A percentile compares a stretch with the other conserved stretches of the same genome.
phyloP scores from a whole-genome alignment of 2,329 filamentous ascomycete species.

The Aspergillus calidoustus region DNA sequence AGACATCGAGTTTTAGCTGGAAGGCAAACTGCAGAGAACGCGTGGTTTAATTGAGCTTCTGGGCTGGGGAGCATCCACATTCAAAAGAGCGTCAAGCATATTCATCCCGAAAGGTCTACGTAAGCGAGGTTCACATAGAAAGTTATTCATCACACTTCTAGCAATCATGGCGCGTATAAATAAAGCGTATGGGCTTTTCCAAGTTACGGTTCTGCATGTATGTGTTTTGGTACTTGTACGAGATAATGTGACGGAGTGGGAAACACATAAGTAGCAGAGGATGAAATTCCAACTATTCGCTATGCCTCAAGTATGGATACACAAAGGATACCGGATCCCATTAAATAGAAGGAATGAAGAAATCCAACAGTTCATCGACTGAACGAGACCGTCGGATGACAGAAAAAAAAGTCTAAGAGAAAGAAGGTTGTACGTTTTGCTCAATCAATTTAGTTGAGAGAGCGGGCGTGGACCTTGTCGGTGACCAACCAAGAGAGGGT shows the following conservation, averaged over 20 bases:
- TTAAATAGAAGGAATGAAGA: slow-evolving; percentile 5
- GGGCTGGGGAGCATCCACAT: too few species aligned
- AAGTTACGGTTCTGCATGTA: too few species aligned
- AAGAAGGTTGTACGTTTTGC: slow-evolving; percentile 12
- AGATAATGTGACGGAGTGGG: background rate
- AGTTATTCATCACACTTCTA: too few species aligned
- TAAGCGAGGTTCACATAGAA: too few species aligned
- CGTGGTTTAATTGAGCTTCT: too few species aligned
- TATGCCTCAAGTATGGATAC: slow-evolving; percentile 23
- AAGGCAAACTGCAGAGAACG: too few species aligned
- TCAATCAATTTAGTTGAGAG: slow-evolving; percentile 28
- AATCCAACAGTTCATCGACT: slow-evolving; percentile 16
- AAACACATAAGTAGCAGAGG: slow-evolving; percentile 5
- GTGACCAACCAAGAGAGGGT: slow-evolving; percentile 39
- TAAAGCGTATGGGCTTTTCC: too few species aligned
- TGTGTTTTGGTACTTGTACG: background rate
- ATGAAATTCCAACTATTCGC: slow-evolving; percentile 15
- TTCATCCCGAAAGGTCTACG: too few species aligned
- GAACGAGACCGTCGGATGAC: slow-evolving; percentile 11
- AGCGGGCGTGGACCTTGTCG: slow-evolving; percentile 38
- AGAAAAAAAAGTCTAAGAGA: slow-evolving; percentile 12
- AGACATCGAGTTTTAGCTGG: too few species aligned
- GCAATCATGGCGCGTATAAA: too few species aligned
- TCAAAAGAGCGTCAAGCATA: too few species aligned
- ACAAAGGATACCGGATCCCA: slow-evolving; percentile 28